Evolutionary conservation across 306 rosid species (phyloP).

Genomic region (Arachis hypogaea): DNA sequence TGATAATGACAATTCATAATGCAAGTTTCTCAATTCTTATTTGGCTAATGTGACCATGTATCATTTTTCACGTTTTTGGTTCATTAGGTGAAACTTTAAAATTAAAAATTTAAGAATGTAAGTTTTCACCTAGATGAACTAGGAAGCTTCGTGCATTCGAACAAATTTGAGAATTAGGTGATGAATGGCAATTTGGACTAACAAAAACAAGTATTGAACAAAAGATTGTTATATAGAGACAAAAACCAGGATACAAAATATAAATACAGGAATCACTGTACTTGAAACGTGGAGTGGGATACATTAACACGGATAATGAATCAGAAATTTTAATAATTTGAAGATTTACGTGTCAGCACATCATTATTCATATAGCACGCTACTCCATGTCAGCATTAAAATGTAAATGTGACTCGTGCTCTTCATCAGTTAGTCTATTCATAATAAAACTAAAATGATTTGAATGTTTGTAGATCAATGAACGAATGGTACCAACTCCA

Average conservation of each 20-base stretch:
- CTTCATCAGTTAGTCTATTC: too few relatives aligned
- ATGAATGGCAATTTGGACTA: not conserved
- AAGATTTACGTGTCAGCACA: too few relatives aligned
- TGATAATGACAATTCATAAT: not conserved
- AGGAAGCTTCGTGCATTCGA: conserved; percentile 30
- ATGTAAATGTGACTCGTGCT: too few relatives aligned
- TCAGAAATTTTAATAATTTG: not conserved
- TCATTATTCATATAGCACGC: too few relatives aligned
- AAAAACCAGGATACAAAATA: too few relatives aligned
- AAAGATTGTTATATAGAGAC: too few relatives aligned
- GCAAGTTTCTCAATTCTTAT: not conserved
- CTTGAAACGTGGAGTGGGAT: not conserved
- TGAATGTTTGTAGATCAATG: too few relatives aligned
- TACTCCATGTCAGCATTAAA: too few relatives aligned
- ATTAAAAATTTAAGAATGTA: too few relatives aligned
- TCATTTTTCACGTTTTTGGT: conserved; percentile 31
- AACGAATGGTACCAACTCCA: too few relatives aligned
- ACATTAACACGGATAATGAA: not conserved
- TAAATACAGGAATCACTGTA: not conserved
- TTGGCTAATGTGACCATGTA: conserved; percentile 7
- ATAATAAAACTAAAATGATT: too few relatives aligned
- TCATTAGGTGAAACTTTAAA: conserved; percentile 23
- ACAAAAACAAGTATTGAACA: not conserved
- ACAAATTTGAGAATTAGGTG: not conserved
- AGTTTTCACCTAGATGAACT: not conserved